Evolutionary conservation across 179 eudicot species (phyloP).

Genomic region (Actinidia chinensis): DNA sequence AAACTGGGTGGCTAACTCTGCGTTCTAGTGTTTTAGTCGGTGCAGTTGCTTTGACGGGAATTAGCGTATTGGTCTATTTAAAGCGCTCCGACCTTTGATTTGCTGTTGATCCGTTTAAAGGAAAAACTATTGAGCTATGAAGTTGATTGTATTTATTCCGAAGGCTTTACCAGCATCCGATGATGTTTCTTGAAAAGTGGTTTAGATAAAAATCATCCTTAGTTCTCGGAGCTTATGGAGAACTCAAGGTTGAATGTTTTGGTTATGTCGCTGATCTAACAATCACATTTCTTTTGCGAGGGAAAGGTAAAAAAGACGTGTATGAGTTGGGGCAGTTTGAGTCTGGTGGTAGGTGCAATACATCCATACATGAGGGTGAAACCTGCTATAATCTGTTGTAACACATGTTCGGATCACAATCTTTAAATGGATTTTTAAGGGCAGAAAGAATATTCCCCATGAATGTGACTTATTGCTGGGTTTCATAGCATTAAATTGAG

Average conservation of each 20-base stretch:
- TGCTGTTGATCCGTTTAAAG: background rate
- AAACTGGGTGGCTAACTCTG: slow-evolving; percentile 41
- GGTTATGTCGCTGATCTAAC: background rate
- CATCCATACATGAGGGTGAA: background rate
- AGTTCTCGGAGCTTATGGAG: background rate
- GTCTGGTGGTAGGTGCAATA: background rate
- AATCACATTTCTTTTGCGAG: background rate
- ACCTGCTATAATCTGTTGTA: background rate
- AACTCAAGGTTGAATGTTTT: slow-evolving; percentile 5
- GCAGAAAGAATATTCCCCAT: too few species aligned
- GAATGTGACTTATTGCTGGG: too few species aligned
- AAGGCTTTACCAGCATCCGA: background rate
- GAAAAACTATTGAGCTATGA: background rate
- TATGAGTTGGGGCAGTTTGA: background rate
- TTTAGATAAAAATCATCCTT: background rate
- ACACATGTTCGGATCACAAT: too few species aligned
- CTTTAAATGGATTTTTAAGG: background rate
- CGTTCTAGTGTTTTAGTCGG: slow-evolving; percentile 65
- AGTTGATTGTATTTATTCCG: slow-evolving; percentile 7
- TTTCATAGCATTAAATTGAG: slow-evolving; percentile 13
- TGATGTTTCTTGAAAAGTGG: background rate
- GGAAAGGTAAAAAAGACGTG: background rate
- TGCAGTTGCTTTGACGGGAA: slow-evolving; percentile 57
- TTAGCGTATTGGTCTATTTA: slow-evolving; percentile 64
- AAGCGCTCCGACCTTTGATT: slow-evolving; percentile 48